Percentiles rank a stretch among this genome's conserved stretches.
Conservation (phyloP, 257 asterid species). For the Verbena officinalis region DNA sequence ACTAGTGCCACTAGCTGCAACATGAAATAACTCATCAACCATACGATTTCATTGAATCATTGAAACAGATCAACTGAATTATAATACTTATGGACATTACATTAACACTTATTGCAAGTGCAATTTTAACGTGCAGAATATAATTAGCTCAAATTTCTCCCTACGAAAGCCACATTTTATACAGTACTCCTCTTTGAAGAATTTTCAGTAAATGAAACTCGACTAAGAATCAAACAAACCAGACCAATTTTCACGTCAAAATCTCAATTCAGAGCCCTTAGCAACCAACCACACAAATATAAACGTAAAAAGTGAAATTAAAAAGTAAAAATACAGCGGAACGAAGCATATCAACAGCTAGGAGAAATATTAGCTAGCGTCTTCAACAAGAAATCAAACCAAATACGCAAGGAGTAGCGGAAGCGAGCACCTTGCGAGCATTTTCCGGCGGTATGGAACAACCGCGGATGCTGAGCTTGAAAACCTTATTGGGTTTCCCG, state of each 20-base stretch:
- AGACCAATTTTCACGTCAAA: background rate
- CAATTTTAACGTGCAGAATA: background rate
- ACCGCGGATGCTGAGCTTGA: constrained; percentile 38
- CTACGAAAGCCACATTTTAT: background rate
- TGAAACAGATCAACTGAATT: background rate
- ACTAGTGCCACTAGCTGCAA: constrained; percentile 78
- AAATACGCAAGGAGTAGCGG: background rate
- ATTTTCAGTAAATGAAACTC: constrained; percentile 7
- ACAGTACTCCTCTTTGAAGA: background rate
- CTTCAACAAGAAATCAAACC: background rate
- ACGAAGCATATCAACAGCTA: background rate
- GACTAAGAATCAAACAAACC: background rate
- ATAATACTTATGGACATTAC: background rate
- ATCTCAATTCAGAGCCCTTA: background rate
- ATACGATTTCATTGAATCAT: constrained; percentile 10
- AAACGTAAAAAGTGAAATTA: background rate
- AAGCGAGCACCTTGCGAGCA: constrained; percentile 37
- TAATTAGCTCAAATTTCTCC: background rate
- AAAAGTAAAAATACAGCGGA: background rate
- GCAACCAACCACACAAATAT: too few species aligned
- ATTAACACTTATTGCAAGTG: background rate
- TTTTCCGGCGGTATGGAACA: constrained; percentile 42
- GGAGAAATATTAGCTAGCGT: background rate
- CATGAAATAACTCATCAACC: constrained; percentile 30
- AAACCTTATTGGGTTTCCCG: constrained; percentile 27